A percentile compares a stretch with the other conserved stretches of the same genome.
Conservation (phyloP, 495 filamentous ascomycete genomes). For the Xanthoparmelia taractica region DNA sequence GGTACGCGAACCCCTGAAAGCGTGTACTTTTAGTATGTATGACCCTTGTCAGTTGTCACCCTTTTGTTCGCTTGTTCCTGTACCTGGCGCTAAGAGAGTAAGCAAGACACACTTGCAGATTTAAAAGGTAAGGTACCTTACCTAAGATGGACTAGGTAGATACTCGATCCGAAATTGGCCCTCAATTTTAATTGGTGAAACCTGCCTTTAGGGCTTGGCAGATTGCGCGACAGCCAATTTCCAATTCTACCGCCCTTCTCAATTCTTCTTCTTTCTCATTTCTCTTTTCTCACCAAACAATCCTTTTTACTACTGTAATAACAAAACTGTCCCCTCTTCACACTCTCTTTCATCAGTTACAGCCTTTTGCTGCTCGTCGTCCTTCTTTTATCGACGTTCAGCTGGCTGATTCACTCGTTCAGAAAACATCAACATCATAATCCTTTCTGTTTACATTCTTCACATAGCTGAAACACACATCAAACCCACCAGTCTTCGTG, state of each 20-base stretch:
- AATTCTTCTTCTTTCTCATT: neutral
- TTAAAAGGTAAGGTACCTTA: too few relatives aligned
- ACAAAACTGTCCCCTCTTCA: neutral
- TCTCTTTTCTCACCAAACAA: neutral
- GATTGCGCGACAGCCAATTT: neutral
- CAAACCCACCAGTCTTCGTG: constrained; percentile 14
- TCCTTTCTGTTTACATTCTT: constrained; percentile 16
- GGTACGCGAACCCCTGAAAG: too few relatives aligned
- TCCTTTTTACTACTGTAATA: neutral
- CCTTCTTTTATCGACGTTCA: constrained; percentile 37
- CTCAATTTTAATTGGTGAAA: neutral
- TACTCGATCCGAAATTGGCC: neutral
- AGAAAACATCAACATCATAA: neutral
- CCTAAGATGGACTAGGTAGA: too few relatives aligned
- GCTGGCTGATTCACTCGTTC: constrained; percentile 23
- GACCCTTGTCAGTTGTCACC: too few relatives aligned
- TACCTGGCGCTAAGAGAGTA: too few relatives aligned
- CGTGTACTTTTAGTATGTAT: too few relatives aligned
- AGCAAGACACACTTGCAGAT: too few relatives aligned
- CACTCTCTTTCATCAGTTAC: constrained; percentile 1
- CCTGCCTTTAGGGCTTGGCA: neutral
- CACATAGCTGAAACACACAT: constrained; percentile 15
- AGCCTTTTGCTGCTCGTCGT: constrained; percentile 31
- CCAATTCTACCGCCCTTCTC: neutral
- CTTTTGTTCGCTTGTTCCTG: too few relatives aligned